Evolutionary conservation across 73 alveolate genomes (phyloP).

Genomic region (Tetrahymena elliotti): DNA sequence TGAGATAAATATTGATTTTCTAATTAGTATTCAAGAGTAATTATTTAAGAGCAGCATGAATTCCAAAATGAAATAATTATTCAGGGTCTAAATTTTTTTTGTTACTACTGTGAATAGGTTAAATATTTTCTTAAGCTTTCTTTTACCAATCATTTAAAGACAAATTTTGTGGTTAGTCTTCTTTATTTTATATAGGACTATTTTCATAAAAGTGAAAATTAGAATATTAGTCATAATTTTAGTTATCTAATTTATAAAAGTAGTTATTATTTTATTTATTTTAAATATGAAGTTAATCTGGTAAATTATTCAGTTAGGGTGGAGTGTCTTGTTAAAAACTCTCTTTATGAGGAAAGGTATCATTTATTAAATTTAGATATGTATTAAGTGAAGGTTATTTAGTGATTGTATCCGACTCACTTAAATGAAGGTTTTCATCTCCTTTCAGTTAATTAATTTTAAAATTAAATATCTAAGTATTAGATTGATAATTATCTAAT

Average conservation of each 20-base stretch:
- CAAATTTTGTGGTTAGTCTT: too few relatives aligned
- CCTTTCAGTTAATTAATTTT: neutral
- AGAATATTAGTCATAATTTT: too few relatives aligned
- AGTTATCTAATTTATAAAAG: too few relatives aligned
- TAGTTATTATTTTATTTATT: too few relatives aligned
- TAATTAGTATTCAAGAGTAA: neutral
- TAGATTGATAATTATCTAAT: neutral
- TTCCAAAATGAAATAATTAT: neutral
- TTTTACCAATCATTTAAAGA: too few relatives aligned
- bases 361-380: neutral
- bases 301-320: too few relatives aligned
- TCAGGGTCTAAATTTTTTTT: neutral
- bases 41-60: neutral
- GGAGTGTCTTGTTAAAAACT: too few relatives aligned
- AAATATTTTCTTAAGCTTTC: neutral
- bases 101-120: too few relatives aligned
- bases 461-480: neutral
- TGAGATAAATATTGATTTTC: neutral
- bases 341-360: neutral
- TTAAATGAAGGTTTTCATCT: neutral
- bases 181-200: too few relatives aligned
- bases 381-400: neutral
- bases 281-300: too few relatives aligned
- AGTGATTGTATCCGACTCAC: neutral
- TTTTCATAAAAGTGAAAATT: too few relatives aligned